Percentiles rank a stretch among this genome's conserved stretches.
Evolutionary conservation across 257 asterid genomes (phyloP).

Genomic region (Solanum dulcamara): DNA sequence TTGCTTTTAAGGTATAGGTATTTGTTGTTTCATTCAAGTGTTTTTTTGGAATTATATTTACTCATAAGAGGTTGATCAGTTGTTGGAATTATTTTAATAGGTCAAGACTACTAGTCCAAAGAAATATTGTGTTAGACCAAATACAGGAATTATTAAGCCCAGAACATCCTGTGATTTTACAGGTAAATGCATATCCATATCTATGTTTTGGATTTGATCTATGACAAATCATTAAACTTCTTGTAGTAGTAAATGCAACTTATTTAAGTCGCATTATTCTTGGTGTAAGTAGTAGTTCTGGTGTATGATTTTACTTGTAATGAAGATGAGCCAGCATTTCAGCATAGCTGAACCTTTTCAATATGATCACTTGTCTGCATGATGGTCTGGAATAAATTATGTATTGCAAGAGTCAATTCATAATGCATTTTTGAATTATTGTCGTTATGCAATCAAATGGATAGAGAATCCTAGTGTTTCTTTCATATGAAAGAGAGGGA

Average conservation of each 20-base stretch:
- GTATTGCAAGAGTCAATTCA: neutral
- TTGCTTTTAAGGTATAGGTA: conserved; percentile 30
- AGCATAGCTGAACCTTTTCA: neutral
- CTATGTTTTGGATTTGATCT: neutral
- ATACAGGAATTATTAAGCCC: conserved; percentile 29
- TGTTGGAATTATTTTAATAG: conserved; percentile 13
- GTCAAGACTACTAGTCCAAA: conserved; percentile 48
- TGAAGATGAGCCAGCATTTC: neutral
- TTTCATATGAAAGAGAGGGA: neutral
- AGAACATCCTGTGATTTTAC: conserved; percentile 22
- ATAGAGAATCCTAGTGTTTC: neutral
- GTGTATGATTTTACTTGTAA: neutral
- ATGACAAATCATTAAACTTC: neutral
- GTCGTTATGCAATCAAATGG: neutral
- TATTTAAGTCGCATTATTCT: neutral
- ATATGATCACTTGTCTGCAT: neutral
- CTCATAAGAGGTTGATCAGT: neutral
- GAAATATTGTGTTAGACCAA: conserved; percentile 40
- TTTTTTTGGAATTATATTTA: neutral
- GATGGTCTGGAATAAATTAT: neutral
- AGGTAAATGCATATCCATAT: neutral
- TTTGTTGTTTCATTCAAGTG: neutral
- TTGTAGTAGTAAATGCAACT: neutral
- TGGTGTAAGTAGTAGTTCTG: neutral
- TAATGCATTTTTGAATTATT: neutral